Evolutionary conservation across 805 yeast genomes (phyloP).

Genomic region (Yarrowia sp.): DNA sequence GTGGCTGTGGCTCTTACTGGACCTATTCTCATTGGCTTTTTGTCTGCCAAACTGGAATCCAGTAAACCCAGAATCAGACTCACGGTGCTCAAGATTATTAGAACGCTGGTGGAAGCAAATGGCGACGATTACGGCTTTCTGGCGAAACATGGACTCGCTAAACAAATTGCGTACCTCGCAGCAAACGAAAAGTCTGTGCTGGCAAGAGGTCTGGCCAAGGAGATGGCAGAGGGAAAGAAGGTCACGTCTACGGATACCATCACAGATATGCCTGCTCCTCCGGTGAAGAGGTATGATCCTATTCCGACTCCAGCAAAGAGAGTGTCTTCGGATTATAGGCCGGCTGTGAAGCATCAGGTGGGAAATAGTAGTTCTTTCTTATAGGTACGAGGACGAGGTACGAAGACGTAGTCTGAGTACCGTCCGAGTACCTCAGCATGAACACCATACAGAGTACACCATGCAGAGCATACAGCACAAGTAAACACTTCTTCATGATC

Average conservation of each 20-base stretch:
- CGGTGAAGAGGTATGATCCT: constrained; percentile 11
- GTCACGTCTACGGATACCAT: background rate
- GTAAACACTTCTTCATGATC: too few species aligned
- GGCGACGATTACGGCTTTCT: background rate
- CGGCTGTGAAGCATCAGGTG: background rate
- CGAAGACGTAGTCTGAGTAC: background rate
- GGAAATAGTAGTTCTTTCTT: background rate
- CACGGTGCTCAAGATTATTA: background rate
- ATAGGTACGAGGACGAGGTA: background rate
- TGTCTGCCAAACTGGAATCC: constrained; percentile 13
- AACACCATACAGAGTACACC: too few species aligned
- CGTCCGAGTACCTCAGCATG: too few species aligned
- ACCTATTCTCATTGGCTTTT: background rate
- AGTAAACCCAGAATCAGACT: constrained; percentile 5
- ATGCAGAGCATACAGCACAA: too few species aligned
- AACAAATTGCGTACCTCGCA: background rate
- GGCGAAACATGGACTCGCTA: background rate
- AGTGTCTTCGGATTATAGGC: background rate
- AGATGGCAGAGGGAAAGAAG: background rate
- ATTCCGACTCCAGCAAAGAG: constrained; percentile 7
- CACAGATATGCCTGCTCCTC: background rate
- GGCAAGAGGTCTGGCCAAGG: constrained; percentile 22
- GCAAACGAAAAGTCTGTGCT: constrained; percentile 8
- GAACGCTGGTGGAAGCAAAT: background rate
- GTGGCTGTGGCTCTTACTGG: constrained; percentile 15